Evolutionary conservation across 2,329 filamentous ascomycete genomes (phyloP).

Genomic region (Epichloe bromicola): DNA sequence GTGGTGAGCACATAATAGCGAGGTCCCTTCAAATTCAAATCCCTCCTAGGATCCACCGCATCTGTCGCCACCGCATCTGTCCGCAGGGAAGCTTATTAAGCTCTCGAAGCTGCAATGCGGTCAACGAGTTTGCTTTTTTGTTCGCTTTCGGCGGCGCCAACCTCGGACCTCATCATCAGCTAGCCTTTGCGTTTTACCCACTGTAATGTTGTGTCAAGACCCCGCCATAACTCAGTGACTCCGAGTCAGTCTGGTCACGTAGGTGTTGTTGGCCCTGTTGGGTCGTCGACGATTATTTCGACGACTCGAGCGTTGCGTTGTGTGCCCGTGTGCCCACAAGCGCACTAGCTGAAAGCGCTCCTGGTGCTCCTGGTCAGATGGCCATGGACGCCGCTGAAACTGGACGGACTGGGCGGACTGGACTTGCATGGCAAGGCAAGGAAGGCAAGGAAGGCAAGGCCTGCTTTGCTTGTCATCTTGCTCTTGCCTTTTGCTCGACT

Average conservation of each 20-base stretch:
- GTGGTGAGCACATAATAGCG: too few relatives aligned
- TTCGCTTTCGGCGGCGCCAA: conserved; percentile 1
- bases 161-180: background rate
- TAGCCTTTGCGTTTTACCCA: background rate
- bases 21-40: too few relatives aligned
- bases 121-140: too few relatives aligned
- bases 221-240: conserved; percentile 2
- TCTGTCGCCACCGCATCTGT: background rate
- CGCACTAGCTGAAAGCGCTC: conserved; percentile 1
- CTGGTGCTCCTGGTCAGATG: background rate
- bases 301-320: too few relatives aligned
- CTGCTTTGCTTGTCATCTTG: background rate
- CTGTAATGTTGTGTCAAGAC: background rate
- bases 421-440: background rate
- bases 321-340: background rate
- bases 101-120: background rate
- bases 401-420: background rate
- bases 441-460: too few relatives aligned
- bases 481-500: background rate
- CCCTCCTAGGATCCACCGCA: background rate
- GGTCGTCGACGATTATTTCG: too few relatives aligned
- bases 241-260: conserved; percentile 1
- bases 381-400: background rate
- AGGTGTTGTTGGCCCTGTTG: too few relatives aligned
- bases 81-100: too few relatives aligned